Evolutionary conservation across 345 rosid species (phyloP).

Genomic region (Euphorbia tirucalli): DNA sequence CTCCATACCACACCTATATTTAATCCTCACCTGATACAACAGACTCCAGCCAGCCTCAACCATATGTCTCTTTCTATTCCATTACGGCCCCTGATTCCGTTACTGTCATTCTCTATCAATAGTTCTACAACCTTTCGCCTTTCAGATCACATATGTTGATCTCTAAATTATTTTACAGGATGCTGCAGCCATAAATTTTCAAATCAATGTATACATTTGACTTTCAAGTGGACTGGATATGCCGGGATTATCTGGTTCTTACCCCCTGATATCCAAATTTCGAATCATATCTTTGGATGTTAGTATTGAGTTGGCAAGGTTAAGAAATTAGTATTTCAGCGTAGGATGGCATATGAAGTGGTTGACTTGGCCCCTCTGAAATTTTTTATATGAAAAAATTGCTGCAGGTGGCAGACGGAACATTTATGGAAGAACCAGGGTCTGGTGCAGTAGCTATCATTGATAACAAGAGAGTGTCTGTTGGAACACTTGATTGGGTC

Average conservation of each 20-base stretch:
- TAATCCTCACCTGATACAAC: too few relatives aligned
- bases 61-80: too few relatives aligned
- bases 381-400: conserved; percentile 6
- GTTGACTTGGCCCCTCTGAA: not conserved
- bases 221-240: not conserved
- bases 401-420: conserved; percentile 70
- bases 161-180: not conserved
- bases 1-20: too few relatives aligned
- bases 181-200: conserved; percentile 1
- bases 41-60: too few relatives aligned
- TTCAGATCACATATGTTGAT: not conserved
- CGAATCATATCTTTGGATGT: not conserved
- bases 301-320: not conserved
- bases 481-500: conserved; percentile 92
- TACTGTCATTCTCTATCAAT: too few relatives aligned
- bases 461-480: conserved; percentile 64
- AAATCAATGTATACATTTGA: not conserved
- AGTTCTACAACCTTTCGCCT: not conserved
- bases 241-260: not conserved
- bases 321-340: not conserved
- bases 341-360: not conserved
- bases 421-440: conserved; percentile 90
- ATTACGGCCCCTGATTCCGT: too few relatives aligned
- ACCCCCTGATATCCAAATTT: not conserved
- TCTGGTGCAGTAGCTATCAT: conserved; percentile 79